Base-by-base conservation (phyloP, 1,284 basidiomycete species). In the Inonotus obliquus region DNA sequence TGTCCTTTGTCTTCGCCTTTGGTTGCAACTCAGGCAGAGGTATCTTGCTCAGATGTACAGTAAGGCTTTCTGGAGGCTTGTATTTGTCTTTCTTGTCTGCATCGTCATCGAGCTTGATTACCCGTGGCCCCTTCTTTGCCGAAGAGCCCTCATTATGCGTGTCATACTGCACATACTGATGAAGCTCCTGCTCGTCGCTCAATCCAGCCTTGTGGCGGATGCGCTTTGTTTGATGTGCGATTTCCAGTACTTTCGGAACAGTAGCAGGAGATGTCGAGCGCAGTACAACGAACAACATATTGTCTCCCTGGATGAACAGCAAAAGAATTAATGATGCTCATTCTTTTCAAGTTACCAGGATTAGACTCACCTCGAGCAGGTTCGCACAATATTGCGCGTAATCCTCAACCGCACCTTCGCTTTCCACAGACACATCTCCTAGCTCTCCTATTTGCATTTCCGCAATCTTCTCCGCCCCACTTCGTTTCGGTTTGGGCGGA, bases 111-210 rank as follows among this genome's bases (percentile, higher is more conserved):
- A 91, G 76, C 57, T 89, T 87, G 69, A 92, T 92, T 13, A 85
- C 76, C 41, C 76, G 78, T 0, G 87, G 85, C 1, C 83, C 84
- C 65, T 84, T 87, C 53, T 73, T 74, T 54, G 73, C 68, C 11
- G 68, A 62, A 7, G 72, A 57, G 47, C 47, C 23, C 45, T 23
- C n/a, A 49, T 72, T 60, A 9, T 69, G 73, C 4, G 78, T 79
- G 61, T 91, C 88, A 66, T 90, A 86, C 2, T 86, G 74, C 41
- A 92, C 89, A 66, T 92, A 94, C 72, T 92, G 90, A 67, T 89
- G 80, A 2, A 94, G 72, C 59, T 90, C 87, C 13, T 14, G 4
- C 13, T 84, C 76, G 23, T 86, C 84, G 19, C 19, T 21, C 29
- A 83, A 59, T 83, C 89, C 87, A 51, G 84, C 80, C 76, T 87